Base-by-base conservation (phyloP, 768 basidiomycete species). In the Cantharellus cinnabarinus region DNA sequence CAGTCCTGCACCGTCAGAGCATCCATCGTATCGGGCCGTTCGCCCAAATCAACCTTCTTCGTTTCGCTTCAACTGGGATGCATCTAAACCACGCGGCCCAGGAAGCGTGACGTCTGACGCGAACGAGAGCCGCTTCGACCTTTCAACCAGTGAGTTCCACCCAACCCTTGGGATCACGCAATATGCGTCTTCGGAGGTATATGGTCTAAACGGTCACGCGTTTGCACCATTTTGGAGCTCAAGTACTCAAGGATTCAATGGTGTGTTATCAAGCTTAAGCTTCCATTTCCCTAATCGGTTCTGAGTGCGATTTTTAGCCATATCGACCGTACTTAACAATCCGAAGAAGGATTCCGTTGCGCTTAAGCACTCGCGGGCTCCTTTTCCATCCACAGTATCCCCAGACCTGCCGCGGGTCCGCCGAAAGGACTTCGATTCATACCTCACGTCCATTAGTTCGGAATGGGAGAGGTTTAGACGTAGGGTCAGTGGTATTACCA, bases 271-370 rank as follows among this genome's bases (percentile, higher is more conserved):
- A 39, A n/a, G n/a, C n/a, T n/a, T n/a, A n/a, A 10, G 3, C 48
- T 15, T 20, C 39, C 14, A 29, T 55, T 51, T 70, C 38, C 37
- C 35, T 15, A 48, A 44, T 44, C 5, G 38, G 10, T 52, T 5
- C 63, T 51, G 56, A 41, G 5, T 41, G 41, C n/a, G 38, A 5
- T 60, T 20, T 53, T 10, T 68, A 95, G 93, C 90, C 42, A 91
- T 95, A 63, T 93, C 91, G 4, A 91, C 88, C 15, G 87, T 95
- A 37, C 77, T 95, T 57, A 91, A 91, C 65, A 90, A 85, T 65
- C 93, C 93, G 0, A 82, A 84, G 66, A 85, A 83, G 70, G 77
- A 75, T 41, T 82, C 85, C 54, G 83, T 85, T 4, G 89, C 93
- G 7, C 85, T 93, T 39, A 88, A 94, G 67, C 80, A 89, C 0